phyloP scores from a whole-genome alignment of 2,329 filamentous ascomycete genomes.

The Trichoderma citrinoviride region DNA sequence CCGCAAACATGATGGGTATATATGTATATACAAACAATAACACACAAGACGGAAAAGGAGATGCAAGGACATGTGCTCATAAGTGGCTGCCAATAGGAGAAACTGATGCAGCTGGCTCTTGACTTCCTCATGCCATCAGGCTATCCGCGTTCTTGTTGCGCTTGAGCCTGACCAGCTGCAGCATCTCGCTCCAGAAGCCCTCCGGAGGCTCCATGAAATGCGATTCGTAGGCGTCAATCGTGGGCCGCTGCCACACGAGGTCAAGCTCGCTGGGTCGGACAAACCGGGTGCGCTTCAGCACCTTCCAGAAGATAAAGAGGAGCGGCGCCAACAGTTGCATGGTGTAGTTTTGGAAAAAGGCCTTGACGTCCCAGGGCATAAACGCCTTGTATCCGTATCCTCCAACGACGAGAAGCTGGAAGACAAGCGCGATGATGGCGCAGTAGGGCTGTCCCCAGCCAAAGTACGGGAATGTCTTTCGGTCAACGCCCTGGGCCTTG shows the following conservation, averaged over 20 bases:
- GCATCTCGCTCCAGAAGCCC: constrained; percentile 56
- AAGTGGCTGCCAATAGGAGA: not conserved
- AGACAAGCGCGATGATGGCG: constrained; percentile 45
- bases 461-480: constrained; percentile 54
- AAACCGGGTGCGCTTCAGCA: constrained; percentile 57
- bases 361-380: constrained; percentile 46
- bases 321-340: constrained; percentile 55
- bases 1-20: constrained; percentile 4
- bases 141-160: constrained; percentile 22
- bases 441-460: constrained; percentile 60
- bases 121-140: not conserved
- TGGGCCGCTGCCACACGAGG: constrained; percentile 58
- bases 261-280: constrained; percentile 55
- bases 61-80: not conserved
- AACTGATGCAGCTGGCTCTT: not conserved
- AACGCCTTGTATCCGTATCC: constrained; percentile 58
- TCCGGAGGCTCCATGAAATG: constrained; percentile 48
- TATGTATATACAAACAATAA: not conserved
- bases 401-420: constrained; percentile 45
- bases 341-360: constrained; percentile 54
- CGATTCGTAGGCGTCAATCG: constrained; percentile 57
- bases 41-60: not conserved
- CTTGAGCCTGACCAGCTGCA: constrained; percentile 43
- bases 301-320: constrained; percentile 61
- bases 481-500: constrained; percentile 51